phyloP scores from a whole-genome alignment of 1,284 basidiomycete species.

The Hemileia vastatrix region DNA sequence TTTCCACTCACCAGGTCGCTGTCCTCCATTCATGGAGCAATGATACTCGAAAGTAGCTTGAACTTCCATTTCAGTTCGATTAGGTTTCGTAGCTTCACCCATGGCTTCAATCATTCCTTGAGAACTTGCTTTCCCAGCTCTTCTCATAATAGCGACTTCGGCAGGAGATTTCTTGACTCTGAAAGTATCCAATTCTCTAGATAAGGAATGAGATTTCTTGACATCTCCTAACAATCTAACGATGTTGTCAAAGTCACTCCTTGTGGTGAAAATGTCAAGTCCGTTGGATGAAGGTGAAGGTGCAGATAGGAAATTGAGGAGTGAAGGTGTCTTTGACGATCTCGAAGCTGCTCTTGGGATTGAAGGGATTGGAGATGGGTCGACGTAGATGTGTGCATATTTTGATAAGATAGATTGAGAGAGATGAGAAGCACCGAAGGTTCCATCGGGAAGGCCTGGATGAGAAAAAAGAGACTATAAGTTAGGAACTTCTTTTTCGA shows the following conservation, averaged over 20 bases:
- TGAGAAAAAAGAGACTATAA: no score
- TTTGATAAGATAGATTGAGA: constrained; percentile 30
- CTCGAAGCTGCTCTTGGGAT: constrained; percentile 25
- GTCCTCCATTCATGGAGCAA: constrained; percentile 33
- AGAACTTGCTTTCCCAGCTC: constrained; percentile 34
- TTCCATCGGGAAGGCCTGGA: no score
- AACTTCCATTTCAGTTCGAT: constrained; percentile 32
- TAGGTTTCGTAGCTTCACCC: constrained; percentile 29
- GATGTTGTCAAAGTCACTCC: constrained; percentile 40
- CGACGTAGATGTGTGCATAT: constrained; percentile 38
- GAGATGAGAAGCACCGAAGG: no score
- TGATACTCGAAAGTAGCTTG: constrained; percentile 39
- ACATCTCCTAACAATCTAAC: constrained; percentile 36
- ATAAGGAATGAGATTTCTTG: constrained; percentile 34
- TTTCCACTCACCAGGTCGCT: constrained; percentile 25
- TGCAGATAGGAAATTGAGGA: constrained; percentile 38
- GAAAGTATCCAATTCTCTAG: constrained; percentile 33
- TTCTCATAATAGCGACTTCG: constrained; percentile 39
- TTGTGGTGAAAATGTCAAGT: constrained; percentile 36
- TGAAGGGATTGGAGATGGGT: constrained; percentile 32
- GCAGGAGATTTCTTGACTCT: constrained; percentile 36
- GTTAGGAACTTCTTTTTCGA: no score
- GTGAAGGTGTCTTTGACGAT: constrained; percentile 27
- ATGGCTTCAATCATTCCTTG: constrained; percentile 39
- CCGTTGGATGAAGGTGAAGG: constrained; percentile 28